Evolutionary conservation across 306 rosid genomes (phyloP).

Genomic region (Pueraria montana): DNA sequence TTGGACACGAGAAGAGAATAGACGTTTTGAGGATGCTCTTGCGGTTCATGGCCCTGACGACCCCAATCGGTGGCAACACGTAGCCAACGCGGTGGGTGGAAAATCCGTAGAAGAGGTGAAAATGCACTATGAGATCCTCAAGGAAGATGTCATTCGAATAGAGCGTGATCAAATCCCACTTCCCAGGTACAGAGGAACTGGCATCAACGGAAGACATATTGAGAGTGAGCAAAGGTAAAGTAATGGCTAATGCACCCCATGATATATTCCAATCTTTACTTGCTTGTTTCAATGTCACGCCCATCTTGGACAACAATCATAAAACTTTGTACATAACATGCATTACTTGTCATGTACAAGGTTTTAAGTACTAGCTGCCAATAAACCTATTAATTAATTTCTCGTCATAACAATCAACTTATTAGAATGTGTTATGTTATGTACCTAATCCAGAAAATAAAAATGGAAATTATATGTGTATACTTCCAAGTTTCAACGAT

Average conservation of each 20-base stretch:
- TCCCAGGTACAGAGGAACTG: constrained; percentile 68
- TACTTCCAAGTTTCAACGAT: not conserved
- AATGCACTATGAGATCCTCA: constrained; percentile 81
- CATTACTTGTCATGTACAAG: not conserved
- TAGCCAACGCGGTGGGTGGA: constrained; percentile 90
- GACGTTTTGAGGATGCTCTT: constrained; percentile 86
- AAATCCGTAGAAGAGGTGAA: constrained; percentile 78
- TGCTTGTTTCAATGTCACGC: not conserved
- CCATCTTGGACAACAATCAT: not conserved
- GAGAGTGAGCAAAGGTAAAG: constrained; percentile 66
- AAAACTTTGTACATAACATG: not conserved
- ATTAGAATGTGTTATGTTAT: not conserved
- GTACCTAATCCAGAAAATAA: not conserved
- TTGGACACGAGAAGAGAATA: constrained; percentile 90
- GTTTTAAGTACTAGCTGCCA: not conserved
- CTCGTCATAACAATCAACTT: constrained; percentile 1
- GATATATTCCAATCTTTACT: too few species aligned
- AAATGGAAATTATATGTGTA: not conserved
- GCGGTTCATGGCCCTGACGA: constrained; percentile 84
- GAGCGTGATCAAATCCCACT: constrained; percentile 79
- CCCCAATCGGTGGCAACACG: constrained; percentile 87
- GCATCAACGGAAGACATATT: constrained; percentile 48
- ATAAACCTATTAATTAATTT: not conserved
- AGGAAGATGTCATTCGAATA: constrained; percentile 77
- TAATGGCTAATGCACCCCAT: too few species aligned